Conservation (phyloP, 352 stramenopile genomes). For the Phytophthora chlamydospora region DNA sequence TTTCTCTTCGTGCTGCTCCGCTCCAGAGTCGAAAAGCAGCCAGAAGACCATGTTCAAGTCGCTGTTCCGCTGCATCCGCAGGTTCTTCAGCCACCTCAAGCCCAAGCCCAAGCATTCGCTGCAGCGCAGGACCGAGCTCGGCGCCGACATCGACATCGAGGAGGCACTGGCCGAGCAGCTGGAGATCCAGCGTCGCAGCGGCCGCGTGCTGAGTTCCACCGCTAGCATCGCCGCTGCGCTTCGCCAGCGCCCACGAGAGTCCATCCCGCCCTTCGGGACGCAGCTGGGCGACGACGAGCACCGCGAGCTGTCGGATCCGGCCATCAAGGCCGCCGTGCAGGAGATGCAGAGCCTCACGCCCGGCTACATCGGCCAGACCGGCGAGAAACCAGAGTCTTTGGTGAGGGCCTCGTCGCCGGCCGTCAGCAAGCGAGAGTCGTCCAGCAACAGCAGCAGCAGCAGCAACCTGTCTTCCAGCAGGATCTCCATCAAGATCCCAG, state of each 20-base stretch:
- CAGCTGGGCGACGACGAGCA: conserved; percentile 32
- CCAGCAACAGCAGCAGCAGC: conserved; percentile 2
- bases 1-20: conserved; percentile 4
- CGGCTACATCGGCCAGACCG: conserved; percentile 28
- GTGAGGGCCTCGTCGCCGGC: conserved; percentile 26
- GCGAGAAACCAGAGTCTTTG: conserved; percentile 34
- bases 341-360: conserved; percentile 45
- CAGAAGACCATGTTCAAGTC: conserved; percentile 39
- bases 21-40: conserved; percentile 19
- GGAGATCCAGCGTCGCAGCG: conserved; percentile 40
- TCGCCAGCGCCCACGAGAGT: conserved; percentile 32
- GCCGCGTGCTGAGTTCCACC: conserved; percentile 42
- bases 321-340: conserved; percentile 27
- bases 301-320: conserved; percentile 23
- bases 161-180: conserved; percentile 40
- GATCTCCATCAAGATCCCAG: conserved; percentile 29
- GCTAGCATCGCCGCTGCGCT: conserved; percentile 47
- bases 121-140: conserved; percentile 29
- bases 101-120: conserved; percentile 25
- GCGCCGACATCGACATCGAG: conserved; percentile 48
- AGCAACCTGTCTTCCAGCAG: conserved; percentile 27
- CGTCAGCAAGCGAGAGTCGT: conserved; percentile 18
- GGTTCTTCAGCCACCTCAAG: conserved; percentile 38
- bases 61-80: conserved; percentile 43
- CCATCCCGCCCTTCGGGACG: conserved; percentile 41